Evolutionary conservation across 345 rosid species (phyloP).

Genomic region (Eucalyptus curtisii): DNA sequence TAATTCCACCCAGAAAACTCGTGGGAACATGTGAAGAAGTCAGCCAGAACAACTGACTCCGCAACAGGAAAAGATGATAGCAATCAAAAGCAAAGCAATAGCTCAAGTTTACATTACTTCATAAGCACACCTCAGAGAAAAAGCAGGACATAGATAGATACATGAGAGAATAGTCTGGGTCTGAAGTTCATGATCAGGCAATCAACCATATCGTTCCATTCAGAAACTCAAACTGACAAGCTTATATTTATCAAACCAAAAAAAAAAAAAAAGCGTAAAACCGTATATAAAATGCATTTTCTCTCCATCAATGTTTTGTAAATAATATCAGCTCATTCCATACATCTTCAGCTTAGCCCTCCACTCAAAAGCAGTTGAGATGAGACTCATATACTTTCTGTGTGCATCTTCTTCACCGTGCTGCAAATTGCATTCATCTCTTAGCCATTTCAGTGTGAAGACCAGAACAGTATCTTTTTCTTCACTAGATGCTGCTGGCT

Average conservation of each 20-base stretch:
- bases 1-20: background rate
- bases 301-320: background rate
- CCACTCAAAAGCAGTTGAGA: slow-evolving; percentile 53
- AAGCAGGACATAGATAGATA: background rate
- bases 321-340: background rate
- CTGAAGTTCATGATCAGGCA: background rate
- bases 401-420: slow-evolving; percentile 63
- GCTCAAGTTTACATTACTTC: background rate
- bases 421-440: slow-evolving; percentile 89
- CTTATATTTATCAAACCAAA: background rate
- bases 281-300: background rate
- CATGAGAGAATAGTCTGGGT: background rate
- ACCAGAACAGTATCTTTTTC: slow-evolving; percentile 82
- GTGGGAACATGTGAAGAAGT: background rate
- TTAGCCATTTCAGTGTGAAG: slow-evolving; percentile 69
- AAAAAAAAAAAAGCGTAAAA: background rate
- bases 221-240: background rate
- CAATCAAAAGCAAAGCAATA: background rate
- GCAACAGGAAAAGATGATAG: background rate
- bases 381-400: slow-evolving; percentile 85
- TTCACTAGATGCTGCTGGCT: slow-evolving; percentile 1
- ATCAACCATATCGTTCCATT: background rate
- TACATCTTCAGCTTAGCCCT: slow-evolving; percentile 18
- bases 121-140: background rate
- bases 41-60: background rate